phyloP scores from a whole-genome alignment of 1,284 basidiomycete genomes.

The Heterobasidion annosum region DNA sequence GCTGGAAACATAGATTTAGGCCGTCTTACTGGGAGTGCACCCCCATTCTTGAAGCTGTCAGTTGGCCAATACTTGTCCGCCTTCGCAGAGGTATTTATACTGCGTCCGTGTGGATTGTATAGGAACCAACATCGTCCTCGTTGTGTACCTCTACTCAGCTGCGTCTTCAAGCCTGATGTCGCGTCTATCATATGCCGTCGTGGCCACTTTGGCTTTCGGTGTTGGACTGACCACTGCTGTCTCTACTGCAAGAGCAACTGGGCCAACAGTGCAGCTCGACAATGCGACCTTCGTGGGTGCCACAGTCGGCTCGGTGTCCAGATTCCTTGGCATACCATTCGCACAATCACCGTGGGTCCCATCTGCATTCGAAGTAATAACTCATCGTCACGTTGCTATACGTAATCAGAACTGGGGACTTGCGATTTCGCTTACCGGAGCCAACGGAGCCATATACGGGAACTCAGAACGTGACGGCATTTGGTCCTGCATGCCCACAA shows the following conservation, averaged over 20 bases:
- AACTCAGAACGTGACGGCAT: slow-evolving; percentile 17
- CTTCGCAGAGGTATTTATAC: too few relatives aligned
- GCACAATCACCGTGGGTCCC: slow-evolving; percentile 13
- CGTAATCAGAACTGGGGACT: slow-evolving; percentile 9
- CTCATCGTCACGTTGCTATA: background rate
- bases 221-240: background rate
- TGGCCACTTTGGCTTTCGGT: background rate
- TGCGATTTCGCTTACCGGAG: slow-evolving; percentile 26
- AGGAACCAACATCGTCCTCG: too few relatives aligned
- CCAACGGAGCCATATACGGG: slow-evolving; percentile 21
- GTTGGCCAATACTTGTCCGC: too few relatives aligned
- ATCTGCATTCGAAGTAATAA: background rate
- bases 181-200: background rate
- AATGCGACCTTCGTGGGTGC: slow-evolving; percentile 4
- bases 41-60: too few relatives aligned
- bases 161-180: background rate
- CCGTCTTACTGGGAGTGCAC: too few relatives aligned
- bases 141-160: too few relatives aligned
- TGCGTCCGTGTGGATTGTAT: too few relatives aligned
- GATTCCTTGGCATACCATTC: slow-evolving; percentile 13
- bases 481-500: slow-evolving; percentile 27
- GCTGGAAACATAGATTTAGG: too few relatives aligned
- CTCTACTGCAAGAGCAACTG: background rate
- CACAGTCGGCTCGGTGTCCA: background rate
- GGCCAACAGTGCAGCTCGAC: slow-evolving; percentile 1